These are phyloP conservation scores for Globisporangium ultimum DNA, from an alignment of 352 stramenopile genomes.

Conservation along the genomic window DNA sequence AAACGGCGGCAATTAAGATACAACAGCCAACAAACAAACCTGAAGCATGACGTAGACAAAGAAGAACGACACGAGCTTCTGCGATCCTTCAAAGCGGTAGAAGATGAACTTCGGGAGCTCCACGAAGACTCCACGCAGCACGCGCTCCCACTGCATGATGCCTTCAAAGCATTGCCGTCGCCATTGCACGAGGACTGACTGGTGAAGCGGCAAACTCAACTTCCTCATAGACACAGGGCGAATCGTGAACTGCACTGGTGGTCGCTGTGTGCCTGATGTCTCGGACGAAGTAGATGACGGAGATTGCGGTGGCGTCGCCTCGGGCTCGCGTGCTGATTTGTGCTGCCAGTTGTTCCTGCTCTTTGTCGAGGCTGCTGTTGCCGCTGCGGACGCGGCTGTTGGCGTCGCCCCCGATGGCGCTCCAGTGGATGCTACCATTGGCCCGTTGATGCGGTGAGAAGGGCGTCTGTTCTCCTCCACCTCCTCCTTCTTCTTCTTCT, in stretches of 20 bases:
- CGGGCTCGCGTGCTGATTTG: neutral
- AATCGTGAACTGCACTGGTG: no score
- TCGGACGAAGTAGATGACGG: neutral
- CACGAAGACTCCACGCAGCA: slow-evolving; percentile 61
- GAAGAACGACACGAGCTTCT: slow-evolving; percentile 74
- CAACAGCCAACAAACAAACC: slow-evolving; percentile 8
- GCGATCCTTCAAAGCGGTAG: slow-evolving; percentile 36
- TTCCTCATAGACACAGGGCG: slow-evolving; percentile 2
- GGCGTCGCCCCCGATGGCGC: neutral
- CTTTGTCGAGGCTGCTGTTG: slow-evolving; percentile 1
- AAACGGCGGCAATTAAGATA: slow-evolving; percentile 10
- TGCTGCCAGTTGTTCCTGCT: neutral
- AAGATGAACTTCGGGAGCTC: slow-evolving; percentile 49
- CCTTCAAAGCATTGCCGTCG: slow-evolving; percentile 58
- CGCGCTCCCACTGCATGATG: slow-evolving; percentile 61
- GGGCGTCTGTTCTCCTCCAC: no score
- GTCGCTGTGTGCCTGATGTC: no score
- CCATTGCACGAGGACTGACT: slow-evolving; percentile 31
- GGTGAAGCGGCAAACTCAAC: slow-evolving; percentile 1
- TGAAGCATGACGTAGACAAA: slow-evolving; percentile 84
- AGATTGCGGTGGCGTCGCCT: neutral
- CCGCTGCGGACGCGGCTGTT: neutral
- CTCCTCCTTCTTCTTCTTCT: no score
- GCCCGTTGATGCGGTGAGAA: no score
- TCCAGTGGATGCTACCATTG: slow-evolving; percentile 4